Percentiles rank a stretch among this genome's conserved stretches.
These are phyloP conservation scores for Didymella pomorum DNA, from an alignment of 2,329 filamentous ascomycete species.

Conservation along the genomic window DNA sequence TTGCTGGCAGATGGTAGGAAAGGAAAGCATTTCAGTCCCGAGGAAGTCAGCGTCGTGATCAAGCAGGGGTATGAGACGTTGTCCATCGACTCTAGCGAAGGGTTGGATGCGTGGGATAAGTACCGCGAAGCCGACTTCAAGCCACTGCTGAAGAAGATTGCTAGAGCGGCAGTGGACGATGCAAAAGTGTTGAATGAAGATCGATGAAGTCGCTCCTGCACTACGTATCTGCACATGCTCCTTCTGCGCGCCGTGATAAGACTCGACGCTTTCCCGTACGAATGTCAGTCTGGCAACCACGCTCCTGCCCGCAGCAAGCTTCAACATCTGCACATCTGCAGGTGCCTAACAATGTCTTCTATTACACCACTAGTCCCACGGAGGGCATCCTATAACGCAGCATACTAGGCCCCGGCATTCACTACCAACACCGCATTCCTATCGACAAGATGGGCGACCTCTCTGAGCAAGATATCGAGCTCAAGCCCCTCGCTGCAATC, in stretches of 20 bases:
- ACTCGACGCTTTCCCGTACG: neutral
- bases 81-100: slow-evolving; percentile 88
- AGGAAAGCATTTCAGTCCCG: slow-evolving; percentile 76
- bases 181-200: slow-evolving; percentile 60
- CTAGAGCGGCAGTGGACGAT: slow-evolving; percentile 78
- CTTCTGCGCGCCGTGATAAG: neutral
- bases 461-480: neutral
- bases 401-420: slow-evolving; percentile 1
- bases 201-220: slow-evolving; percentile 16
- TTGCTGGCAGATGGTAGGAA: slow-evolving; percentile 71
- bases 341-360: neutral
- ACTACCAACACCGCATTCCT: neutral
- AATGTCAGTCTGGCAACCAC: neutral
- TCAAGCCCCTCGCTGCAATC: neutral
- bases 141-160: slow-evolving; percentile 84
- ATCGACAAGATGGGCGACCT: slow-evolving; percentile 5
- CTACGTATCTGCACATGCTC: neutral
- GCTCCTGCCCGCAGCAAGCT: neutral
- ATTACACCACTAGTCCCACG: neutral
- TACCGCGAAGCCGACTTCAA: slow-evolving; percentile 90
- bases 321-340: neutral
- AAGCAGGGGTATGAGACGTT: slow-evolving; percentile 96
- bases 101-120: slow-evolving; percentile 82
- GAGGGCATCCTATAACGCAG: neutral
- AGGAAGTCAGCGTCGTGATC: slow-evolving; percentile 88